These are phyloP conservation scores for Cyberlindnera amylophila DNA, from an alignment of 805 yeast genomes.

Conservation along the genomic window DNA sequence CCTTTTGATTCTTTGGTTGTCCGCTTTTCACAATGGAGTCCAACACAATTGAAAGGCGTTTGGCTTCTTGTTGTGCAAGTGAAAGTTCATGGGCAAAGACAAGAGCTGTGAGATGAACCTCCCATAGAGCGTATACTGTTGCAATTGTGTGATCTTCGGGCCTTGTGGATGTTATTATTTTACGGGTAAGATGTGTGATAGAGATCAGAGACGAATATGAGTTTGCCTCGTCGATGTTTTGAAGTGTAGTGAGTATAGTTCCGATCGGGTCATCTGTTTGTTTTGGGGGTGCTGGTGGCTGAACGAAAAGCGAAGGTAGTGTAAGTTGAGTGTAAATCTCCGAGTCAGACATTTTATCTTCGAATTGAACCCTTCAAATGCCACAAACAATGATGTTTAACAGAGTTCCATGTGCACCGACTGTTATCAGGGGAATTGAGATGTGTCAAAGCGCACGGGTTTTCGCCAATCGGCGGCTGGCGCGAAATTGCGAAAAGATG, in stretches of 20 bases:
- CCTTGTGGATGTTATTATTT: conserved; percentile 2
- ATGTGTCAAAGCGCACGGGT: conserved; percentile 2
- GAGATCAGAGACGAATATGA: conserved; percentile 12
- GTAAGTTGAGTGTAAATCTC: conserved; percentile 6
- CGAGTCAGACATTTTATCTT: too few species aligned
- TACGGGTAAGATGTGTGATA: conserved; percentile 12
- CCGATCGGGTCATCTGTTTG: conserved; percentile 1
- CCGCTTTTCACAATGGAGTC: conserved; percentile 13
- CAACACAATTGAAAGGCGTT: conserved; percentile 20
- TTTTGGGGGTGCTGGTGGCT: conserved; percentile 9
- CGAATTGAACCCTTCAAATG: too few species aligned
- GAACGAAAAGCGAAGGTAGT: conserved; percentile 12
- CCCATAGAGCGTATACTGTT: conserved; percentile 22
- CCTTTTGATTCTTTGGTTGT: background rate
- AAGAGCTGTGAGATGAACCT: conserved; percentile 20
- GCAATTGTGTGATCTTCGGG: background rate
- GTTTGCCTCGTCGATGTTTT: background rate
- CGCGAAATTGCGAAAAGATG: background rate
- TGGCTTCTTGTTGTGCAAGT: conserved; percentile 27
- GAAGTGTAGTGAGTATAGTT: conserved; percentile 3
- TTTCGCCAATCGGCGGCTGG: background rate
- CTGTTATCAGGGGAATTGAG: background rate
- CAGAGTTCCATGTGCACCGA: too few species aligned
- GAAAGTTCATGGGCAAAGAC: conserved; percentile 22
- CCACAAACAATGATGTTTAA: too few species aligned